Conservation (phyloP, 139 green algal genomes). For the Yamagishiella unicocca region DNA sequence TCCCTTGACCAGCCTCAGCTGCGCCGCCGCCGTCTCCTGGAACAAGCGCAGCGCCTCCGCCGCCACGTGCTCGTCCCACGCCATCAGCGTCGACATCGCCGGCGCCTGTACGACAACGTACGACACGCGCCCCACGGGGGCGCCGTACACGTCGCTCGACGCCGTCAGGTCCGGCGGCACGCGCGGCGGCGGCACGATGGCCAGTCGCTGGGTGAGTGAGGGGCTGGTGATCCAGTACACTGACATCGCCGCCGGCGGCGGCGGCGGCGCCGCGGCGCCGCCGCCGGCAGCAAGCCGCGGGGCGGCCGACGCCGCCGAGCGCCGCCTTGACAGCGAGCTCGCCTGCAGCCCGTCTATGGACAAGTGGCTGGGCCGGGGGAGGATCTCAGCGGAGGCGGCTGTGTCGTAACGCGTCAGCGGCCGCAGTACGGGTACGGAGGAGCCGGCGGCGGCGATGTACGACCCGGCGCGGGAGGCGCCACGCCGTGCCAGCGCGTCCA, state of each 20-base stretch:
- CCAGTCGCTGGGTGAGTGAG: background rate
- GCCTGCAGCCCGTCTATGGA: too few relatives aligned
- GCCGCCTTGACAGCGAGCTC: background rate
- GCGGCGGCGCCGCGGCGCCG: background rate
- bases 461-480: too few relatives aligned
- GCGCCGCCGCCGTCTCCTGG: background rate
- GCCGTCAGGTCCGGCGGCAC: background rate
- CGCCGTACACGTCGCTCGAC: slow-evolving; percentile 11
- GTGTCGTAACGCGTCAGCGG: too few relatives aligned
- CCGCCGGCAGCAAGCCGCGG: background rate
- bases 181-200: slow-evolving; percentile 9
- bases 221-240: background rate
- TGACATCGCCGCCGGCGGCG: background rate
- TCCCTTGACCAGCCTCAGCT: background rate
- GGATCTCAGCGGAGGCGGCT: too few relatives aligned
- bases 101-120: slow-evolving; percentile 32
- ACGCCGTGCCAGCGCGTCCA: too few relatives aligned
- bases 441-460: too few relatives aligned
- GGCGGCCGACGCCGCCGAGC: background rate
- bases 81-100: background rate
- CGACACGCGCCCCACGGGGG: background rate
- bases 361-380: too few relatives aligned
- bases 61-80: slow-evolving; percentile 13
- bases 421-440: too few relatives aligned
- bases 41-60: background rate